Conservation (phyloP, 345 rosid genomes). For the Physaria fendleri region DNA sequence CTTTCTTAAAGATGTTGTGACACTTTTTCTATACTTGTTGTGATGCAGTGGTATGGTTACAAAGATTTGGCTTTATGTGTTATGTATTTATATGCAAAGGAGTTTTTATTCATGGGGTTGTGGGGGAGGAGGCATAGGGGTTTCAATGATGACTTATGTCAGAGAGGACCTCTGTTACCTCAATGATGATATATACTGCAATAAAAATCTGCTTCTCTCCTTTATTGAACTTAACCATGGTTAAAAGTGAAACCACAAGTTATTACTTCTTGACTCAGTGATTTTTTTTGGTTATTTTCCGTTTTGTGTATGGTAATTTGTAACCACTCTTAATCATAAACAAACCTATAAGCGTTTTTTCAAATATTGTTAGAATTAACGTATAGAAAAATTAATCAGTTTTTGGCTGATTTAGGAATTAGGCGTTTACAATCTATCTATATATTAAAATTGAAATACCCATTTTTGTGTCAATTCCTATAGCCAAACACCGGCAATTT, state of each 20-base stretch:
- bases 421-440: no score
- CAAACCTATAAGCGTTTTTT: conserved; percentile 10
- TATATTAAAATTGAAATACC: no score
- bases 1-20: conserved; percentile 16
- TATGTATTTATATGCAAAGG: conserved; percentile 20
- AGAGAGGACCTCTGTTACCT: conserved; percentile 46
- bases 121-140: conserved; percentile 37
- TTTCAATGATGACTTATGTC: conserved; percentile 61
- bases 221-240: conserved; percentile 21
- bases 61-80: conserved; percentile 41
- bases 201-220: conserved; percentile 16
- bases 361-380: background rate
- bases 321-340: conserved; percentile 2
- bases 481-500: no score
- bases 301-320: conserved; percentile 13
- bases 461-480: no score
- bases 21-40: conserved; percentile 28
- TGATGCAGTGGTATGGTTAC: conserved; percentile 35
- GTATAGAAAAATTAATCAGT: no score
- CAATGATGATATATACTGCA: conserved; percentile 43
- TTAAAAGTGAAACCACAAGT: conserved; percentile 20
- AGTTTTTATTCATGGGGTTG: conserved; percentile 37
- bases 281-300: conserved; percentile 2
- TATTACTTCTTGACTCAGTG: conserved; percentile 15
- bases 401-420: no score